These are phyloP conservation scores for Adenanthera pavonina DNA, from an alignment of 306 rosid species.

Conservation along the genomic window DNA sequence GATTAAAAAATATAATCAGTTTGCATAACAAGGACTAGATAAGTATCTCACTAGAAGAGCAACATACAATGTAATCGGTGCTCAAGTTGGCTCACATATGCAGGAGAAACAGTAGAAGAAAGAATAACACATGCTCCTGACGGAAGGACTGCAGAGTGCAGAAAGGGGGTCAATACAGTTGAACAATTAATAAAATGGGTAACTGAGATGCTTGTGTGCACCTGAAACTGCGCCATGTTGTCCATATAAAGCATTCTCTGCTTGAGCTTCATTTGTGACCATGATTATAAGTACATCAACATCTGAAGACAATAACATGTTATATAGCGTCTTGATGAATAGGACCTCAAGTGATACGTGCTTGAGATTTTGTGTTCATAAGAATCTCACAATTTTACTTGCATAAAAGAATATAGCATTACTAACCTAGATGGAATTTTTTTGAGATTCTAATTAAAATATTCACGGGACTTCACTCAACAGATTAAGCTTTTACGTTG, in stretches of 20 bases:
- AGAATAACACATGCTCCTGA: conserved; percentile 80
- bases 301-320: conserved; percentile 57
- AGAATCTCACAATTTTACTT: conserved; percentile 29
- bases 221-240: conserved; percentile 90
- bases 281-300: conserved; percentile 84
- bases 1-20: conserved; percentile 22
- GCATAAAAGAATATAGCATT: conserved; percentile 8
- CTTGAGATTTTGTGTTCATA: conserved; percentile 30
- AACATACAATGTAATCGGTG: conserved; percentile 74
- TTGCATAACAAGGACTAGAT: conserved; percentile 24
- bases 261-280: conserved; percentile 94
- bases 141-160: conserved; percentile 68
- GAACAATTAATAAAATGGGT: conserved; percentile 23
- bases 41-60: conserved; percentile 37
- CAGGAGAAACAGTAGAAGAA: conserved; percentile 97
- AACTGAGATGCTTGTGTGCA: conserved; percentile 45
- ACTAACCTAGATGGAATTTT: conserved; percentile 12
- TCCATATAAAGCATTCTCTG: conserved; percentile 81
- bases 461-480: not conserved
- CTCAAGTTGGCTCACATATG: conserved; percentile 81
- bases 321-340: conserved; percentile 17
- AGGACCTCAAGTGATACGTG: conserved; percentile 17
- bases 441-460: not conserved
- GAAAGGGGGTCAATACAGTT: conserved; percentile 43
- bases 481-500: not conserved